Evolutionary conservation across 1,284 basidiomycete genomes (phyloP), one percentile per base, ranked within the genome.

Genomic region (Coniophora puteana): DNA sequence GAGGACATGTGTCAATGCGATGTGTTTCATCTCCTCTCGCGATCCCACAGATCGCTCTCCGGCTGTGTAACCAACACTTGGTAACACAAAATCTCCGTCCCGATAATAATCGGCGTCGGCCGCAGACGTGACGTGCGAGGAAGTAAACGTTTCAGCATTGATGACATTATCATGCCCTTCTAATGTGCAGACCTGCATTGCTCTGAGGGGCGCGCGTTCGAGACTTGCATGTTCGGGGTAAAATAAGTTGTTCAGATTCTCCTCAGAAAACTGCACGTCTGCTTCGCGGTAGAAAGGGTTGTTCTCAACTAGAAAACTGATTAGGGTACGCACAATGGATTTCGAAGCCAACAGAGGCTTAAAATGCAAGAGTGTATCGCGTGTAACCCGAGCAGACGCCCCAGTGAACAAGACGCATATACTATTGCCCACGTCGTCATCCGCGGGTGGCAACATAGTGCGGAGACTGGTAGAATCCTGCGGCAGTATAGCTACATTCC

Each of bases 361-460:
- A 14, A 41, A 22, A 8, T 30, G 27, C 16, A 11, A 14, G 4
- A 45, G 18, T 7, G 18, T 42, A 1, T 41, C 28, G 3, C 14
- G 12, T 2, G 33, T 37, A 12, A 40, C 32, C 21, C 17, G 24
- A 4, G 18, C n/a, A 4, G 2, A 1, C 6, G 25, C 10, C 1
- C 43, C 40, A 8, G 18, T 2, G n/a, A 45, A 45, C 3, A 42
- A 13, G 0, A 30, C 32, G 25, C 40, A 31, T 21, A 45, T 32
- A 26, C 20, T 0, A 13, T 36, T 13, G 14, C 25, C 4, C 3
- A 13, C n/a, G 14, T 21, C 4, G 17, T 27, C 12, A 8, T 13
- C 0, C 12, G 25, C 16, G 2, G 40, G 40, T 0, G 40, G 40
- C 8, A 37, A 10, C 17, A 42, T 5, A 6, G n/a, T 11, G 0